Conservation (phyloP, 345 rosid genomes). For the Aquilaria malaccensis region DNA sequence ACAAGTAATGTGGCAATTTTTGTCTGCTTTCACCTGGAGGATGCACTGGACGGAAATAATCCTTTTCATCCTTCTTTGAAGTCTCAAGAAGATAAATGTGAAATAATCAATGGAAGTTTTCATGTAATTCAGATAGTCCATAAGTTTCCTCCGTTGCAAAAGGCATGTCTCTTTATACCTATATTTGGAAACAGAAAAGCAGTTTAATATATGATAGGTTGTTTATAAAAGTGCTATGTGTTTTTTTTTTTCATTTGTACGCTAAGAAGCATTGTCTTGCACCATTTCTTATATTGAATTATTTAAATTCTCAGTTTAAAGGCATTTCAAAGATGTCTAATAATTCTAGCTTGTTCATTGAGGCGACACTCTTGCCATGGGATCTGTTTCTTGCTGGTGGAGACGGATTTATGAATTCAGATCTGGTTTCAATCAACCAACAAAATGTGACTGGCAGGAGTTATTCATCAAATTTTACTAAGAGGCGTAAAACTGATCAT, state of each 20-base stretch:
- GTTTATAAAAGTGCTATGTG: neutral
- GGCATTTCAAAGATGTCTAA: constrained; percentile 33
- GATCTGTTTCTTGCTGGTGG: constrained; percentile 46
- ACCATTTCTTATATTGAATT: constrained; percentile 2
- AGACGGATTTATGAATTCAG: constrained; percentile 24
- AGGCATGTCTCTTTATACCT: constrained; percentile 26
- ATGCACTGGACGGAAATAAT: constrained; percentile 32
- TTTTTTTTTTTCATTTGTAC: neutral
- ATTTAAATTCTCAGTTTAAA: constrained; percentile 31
- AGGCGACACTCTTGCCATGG: constrained; percentile 74
- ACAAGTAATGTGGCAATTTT: constrained; percentile 27
- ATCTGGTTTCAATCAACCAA: constrained; percentile 16
- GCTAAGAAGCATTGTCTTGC: neutral
- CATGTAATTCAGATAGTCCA: constrained; percentile 57
- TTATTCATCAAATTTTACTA: constrained; percentile 28
- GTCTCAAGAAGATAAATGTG: constrained; percentile 28
- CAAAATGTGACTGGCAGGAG: constrained; percentile 5
- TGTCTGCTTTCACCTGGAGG: constrained; percentile 31
- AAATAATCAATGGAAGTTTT: constrained; percentile 39
- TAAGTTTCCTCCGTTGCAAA: constrained; percentile 48
- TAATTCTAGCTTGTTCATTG: constrained; percentile 38
- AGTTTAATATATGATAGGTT: neutral
- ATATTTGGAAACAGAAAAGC: neutral
- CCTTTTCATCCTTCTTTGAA: constrained; percentile 26
- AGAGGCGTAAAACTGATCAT: constrained; percentile 38